phyloP scores from a whole-genome alignment of 495 filamentous ascomycete genomes.

The Tuber umbilicatum region DNA sequence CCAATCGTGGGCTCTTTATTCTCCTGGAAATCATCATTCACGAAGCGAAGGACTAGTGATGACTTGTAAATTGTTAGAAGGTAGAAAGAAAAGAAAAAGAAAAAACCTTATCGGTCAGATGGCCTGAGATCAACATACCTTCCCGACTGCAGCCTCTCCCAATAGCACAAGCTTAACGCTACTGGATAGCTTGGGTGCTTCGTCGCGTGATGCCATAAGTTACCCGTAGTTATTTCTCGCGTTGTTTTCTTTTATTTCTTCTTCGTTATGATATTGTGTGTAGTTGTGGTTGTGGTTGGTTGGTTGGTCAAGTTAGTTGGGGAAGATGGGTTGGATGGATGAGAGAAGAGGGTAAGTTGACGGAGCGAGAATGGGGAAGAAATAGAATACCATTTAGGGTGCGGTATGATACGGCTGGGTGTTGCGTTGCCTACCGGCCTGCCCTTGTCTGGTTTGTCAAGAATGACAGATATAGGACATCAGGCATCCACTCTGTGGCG shows the following conservation, averaged over 20 bases:
- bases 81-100: neutral
- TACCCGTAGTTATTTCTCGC: neutral
- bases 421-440: neutral
- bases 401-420: neutral
- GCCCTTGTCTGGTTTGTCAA: neutral
- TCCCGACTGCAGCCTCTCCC: constrained; percentile 95
- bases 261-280: neutral
- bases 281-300: constrained; percentile 10
- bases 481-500: neutral
- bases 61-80: constrained; percentile 53
- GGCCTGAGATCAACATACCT: constrained; percentile 55
- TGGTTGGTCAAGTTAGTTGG: constrained; percentile 12
- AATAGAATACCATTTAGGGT: neutral
- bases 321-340: constrained; percentile 5
- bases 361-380: neutral
- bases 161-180: constrained; percentile 98
- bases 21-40: constrained; percentile 99
- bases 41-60: constrained; percentile 93
- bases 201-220: constrained; percentile 35
- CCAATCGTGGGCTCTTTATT: constrained; percentile 99
- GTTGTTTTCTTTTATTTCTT: neutral
- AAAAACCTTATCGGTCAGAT: neutral
- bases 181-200: constrained; percentile 81
- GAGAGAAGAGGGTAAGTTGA: constrained; percentile 6
- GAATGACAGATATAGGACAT: neutral